phyloP scores from a whole-genome alignment of 345 rosid genomes.

The Citrus medica region DNA sequence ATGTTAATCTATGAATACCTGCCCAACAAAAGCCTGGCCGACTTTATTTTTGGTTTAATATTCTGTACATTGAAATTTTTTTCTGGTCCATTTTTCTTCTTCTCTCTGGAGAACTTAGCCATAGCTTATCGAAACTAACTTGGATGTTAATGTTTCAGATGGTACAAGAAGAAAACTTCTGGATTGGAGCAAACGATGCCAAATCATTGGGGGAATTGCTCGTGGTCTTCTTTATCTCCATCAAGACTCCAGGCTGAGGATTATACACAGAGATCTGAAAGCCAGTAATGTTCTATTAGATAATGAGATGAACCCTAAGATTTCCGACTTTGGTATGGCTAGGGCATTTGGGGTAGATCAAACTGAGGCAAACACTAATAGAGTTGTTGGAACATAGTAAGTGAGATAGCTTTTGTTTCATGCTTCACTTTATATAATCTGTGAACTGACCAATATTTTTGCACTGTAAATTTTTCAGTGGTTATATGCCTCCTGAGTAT shows the following conservation, averaged over 20 bases:
- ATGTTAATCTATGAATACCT: constrained; percentile 34
- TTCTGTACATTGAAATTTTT: background rate
- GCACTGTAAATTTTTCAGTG: background rate
- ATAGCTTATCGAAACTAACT: too few relatives aligned
- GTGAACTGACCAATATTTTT: background rate
- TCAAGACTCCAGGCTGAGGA: background rate
- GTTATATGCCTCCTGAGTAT: background rate
- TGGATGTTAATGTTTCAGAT: background rate
- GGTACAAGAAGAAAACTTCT: background rate
- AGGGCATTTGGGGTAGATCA: background rate
- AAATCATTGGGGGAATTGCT: background rate
- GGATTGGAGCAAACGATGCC: background rate
- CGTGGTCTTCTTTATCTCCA: background rate
- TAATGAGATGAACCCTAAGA: background rate
- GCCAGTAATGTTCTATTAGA: background rate
- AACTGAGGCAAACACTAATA: background rate
- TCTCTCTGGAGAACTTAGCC: too few relatives aligned
- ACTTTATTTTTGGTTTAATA: constrained; percentile 31
- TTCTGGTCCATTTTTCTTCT: background rate
- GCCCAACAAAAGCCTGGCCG: constrained; percentile 39
- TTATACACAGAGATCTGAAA: background rate
- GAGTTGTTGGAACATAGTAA: background rate
- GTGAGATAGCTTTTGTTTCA: background rate
- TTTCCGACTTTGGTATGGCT: background rate
- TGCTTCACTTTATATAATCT: background rate